phyloP scores from a whole-genome alignment of 2,329 filamentous ascomycete genomes.

The Lecanoromycetidae sp. region DNA sequence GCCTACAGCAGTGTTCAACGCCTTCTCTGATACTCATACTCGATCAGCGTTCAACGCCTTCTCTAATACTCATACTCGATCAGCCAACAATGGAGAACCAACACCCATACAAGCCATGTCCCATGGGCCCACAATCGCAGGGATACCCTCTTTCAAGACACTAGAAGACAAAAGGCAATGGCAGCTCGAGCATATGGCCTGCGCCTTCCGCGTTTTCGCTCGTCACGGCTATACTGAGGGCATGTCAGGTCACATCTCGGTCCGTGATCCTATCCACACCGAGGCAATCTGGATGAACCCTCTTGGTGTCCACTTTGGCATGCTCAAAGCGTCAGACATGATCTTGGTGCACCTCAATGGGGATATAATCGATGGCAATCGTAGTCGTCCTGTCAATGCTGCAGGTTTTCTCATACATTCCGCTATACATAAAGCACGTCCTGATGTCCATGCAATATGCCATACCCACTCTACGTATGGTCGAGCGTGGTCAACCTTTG shows the following conservation, averaged over 20 bases:
- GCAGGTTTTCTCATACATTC: constrained; percentile 60
- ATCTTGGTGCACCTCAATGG: constrained; percentile 53
- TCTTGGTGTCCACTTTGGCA: constrained; percentile 52
- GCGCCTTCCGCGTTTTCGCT: constrained; percentile 56
- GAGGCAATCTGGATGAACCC: constrained; percentile 59
- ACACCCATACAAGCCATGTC: constrained; percentile 7
- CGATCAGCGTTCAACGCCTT: neutral
- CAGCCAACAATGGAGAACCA: neutral
- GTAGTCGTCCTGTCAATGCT: constrained; percentile 48
- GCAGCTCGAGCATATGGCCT: constrained; percentile 54
- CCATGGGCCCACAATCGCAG: constrained; percentile 18
- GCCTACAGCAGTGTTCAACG: neutral
- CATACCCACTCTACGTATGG: constrained; percentile 57
- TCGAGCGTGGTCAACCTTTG: constrained; percentile 57
- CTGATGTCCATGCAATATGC: constrained; percentile 54
- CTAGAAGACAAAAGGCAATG: constrained; percentile 48
- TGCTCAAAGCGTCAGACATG: constrained; percentile 54
- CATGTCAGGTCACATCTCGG: constrained; percentile 55
- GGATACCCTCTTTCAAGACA: constrained; percentile 45
- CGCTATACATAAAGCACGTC: constrained; percentile 53
- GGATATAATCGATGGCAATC: constrained; percentile 52
- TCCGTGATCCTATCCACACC: constrained; percentile 52
- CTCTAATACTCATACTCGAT: no score
- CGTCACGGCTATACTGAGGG: constrained; percentile 56
- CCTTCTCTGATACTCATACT: no score